These are phyloP conservation scores for Boletus rubroflammeus DNA, from an alignment of 768 basidiomycete species.

Conservation along the genomic window DNA sequence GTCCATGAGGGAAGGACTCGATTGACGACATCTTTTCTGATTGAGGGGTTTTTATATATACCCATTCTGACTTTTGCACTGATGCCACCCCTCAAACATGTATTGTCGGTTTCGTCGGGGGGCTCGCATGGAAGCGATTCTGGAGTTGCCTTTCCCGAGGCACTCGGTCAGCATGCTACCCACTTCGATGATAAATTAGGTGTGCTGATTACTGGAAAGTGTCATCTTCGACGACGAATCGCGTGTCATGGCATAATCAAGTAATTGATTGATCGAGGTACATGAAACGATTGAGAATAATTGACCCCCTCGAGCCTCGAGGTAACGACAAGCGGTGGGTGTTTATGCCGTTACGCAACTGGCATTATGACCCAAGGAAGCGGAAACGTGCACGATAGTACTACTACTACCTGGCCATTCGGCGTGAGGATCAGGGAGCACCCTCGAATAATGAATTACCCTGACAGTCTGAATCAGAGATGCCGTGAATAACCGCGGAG, in stretches of 20 bases:
- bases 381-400: not conserved
- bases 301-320: slow-evolving; percentile 3
- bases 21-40: not conserved
- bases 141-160: not conserved
- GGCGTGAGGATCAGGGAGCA: slow-evolving; percentile 19
- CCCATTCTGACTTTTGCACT: not conserved
- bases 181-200: not conserved
- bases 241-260: not conserved
- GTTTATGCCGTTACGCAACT: slow-evolving; percentile 3
- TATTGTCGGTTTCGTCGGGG: not conserved
- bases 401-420: slow-evolving; percentile 2
- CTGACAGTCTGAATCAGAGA: slow-evolving; percentile 2
- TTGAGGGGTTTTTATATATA: not conserved
- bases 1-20: not conserved
- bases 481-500: slow-evolving; percentile 15
- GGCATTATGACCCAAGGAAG: not conserved
- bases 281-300: slow-evolving; percentile 3
- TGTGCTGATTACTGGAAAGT: not conserved
- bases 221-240: not conserved
- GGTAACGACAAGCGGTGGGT: not conserved
- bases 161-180: slow-evolving; percentile 1
- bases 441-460: slow-evolving; percentile 1
- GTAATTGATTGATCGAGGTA: not conserved
- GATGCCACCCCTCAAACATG: not conserved
- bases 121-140: not conserved